phyloP scores from a whole-genome alignment of 768 basidiomycete genomes.

The Megacollybia marginata region DNA sequence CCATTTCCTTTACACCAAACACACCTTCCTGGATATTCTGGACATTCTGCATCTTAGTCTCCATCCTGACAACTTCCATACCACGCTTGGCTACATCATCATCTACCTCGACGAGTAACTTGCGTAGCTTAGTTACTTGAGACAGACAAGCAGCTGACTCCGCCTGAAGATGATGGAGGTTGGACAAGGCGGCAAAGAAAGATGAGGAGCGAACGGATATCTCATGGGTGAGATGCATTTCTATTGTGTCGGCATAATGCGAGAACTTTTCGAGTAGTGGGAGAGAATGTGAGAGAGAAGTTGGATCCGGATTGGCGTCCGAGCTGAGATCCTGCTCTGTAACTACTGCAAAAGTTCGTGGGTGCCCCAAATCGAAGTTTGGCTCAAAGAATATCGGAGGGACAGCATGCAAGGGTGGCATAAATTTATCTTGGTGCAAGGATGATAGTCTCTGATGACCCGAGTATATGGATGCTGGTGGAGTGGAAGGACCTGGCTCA shows the following conservation, averaged over 20 bases:
- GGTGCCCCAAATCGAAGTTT: constrained; percentile 76
- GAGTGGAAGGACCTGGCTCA: constrained; percentile 23
- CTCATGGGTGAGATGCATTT: constrained; percentile 90
- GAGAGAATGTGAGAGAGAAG: constrained; percentile 56
- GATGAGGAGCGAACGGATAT: constrained; percentile 86
- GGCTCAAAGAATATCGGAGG: constrained; percentile 76
- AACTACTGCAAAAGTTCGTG: constrained; percentile 68
- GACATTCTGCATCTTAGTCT: constrained; percentile 57
- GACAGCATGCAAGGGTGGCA: constrained; percentile 70
- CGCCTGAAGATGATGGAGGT: constrained; percentile 86
- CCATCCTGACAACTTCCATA: constrained; percentile 61
- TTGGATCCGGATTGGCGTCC: constrained; percentile 41
- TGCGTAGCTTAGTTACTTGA: constrained; percentile 67
- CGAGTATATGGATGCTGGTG: constrained; percentile 6
- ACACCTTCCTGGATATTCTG: constrained; percentile 53
- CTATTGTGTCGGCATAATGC: constrained; percentile 87
- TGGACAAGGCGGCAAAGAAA: constrained; percentile 94
- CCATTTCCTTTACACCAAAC: constrained; percentile 57
- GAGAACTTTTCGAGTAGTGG: constrained; percentile 86
- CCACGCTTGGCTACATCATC: constrained; percentile 73
- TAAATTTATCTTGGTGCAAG: constrained; percentile 25
- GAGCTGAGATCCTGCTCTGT: constrained; percentile 46
- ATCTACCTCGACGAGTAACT: constrained; percentile 69
- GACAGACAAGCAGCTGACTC: constrained; percentile 80
- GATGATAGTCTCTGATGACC: constrained; percentile 13